Conservation (phyloP, 768 basidiomycete species). For the Coprinopsis cinerea region DNA sequence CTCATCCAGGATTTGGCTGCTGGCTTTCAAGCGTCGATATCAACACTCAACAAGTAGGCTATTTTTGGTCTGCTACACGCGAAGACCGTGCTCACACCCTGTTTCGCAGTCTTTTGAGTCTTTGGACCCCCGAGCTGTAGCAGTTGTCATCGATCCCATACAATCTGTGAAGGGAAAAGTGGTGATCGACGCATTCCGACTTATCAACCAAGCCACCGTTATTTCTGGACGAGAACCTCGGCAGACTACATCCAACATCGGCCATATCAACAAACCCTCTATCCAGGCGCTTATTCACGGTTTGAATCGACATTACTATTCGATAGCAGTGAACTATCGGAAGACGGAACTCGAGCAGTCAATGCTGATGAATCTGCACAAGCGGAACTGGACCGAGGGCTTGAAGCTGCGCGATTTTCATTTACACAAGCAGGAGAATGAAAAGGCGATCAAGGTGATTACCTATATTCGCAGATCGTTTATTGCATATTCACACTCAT, state of each 20-base stretch:
- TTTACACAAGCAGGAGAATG: constrained; percentile 81
- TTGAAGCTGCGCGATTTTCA: constrained; percentile 88
- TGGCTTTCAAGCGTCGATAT: constrained; percentile 99
- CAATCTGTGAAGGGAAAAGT: constrained; percentile 99
- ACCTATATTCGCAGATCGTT: constrained; percentile 5
- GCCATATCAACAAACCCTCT: constrained; percentile 98
- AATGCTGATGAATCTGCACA: constrained; percentile 99
- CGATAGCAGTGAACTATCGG: constrained; percentile 94
- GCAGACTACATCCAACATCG: constrained; percentile 97
- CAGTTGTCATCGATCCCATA: constrained; percentile 97
- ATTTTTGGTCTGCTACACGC: constrained; percentile 9
- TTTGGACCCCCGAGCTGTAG: constrained; percentile 88
- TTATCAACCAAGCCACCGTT: constrained; percentile 88
- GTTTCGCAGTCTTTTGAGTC: constrained; percentile 84
- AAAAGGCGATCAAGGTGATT: constrained; percentile 89
- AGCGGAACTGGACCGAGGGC: constrained; percentile 98
- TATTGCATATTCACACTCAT: constrained; percentile 10
- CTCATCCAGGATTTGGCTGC: constrained; percentile 98
- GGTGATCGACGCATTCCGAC: constrained; percentile 97
- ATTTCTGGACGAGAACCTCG: constrained; percentile 91
- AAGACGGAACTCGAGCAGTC: constrained; percentile 98
- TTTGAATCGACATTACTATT: constrained; percentile 96
- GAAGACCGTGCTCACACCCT: not conserved
- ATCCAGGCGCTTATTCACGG: constrained; percentile 98
- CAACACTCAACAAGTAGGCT: constrained; percentile 88